Percentiles rank a stretch among this genome's conserved stretches.
These are phyloP conservation scores for Botryotinia narcissicola DNA, from an alignment of 2,329 filamentous ascomycete genomes.

Conservation along the genomic window DNA sequence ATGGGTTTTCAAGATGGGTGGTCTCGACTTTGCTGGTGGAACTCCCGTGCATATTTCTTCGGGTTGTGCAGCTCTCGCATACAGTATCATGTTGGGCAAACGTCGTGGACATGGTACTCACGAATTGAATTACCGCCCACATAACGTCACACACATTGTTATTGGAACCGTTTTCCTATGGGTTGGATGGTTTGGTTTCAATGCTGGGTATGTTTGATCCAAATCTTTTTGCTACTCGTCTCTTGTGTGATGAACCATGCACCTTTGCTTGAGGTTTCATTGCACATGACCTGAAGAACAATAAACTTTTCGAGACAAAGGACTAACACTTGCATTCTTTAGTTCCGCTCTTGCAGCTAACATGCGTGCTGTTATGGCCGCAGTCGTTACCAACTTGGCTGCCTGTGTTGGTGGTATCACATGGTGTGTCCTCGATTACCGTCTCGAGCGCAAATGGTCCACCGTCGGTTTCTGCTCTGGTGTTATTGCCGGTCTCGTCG, in stretches of 20 bases:
- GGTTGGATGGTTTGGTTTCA: slow-evolving; percentile 97
- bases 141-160: slow-evolving; percentile 90
- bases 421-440: slow-evolving; percentile 86
- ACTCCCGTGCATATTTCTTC: slow-evolving; percentile 88
- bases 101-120: slow-evolving; percentile 72
- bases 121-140: slow-evolving; percentile 86
- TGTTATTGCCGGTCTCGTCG: slow-evolving; percentile 81
- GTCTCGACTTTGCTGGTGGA: slow-evolving; percentile 84
- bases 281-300: not conserved
- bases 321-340: not conserved
- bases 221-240: not conserved
- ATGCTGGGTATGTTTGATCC: slow-evolving; percentile 57
- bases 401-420: slow-evolving; percentile 83
- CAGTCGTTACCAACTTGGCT: slow-evolving; percentile 79
- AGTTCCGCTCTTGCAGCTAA: slow-evolving; percentile 73
- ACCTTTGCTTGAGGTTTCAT: slow-evolving; percentile 10
- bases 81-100: slow-evolving; percentile 85
- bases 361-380: slow-evolving; percentile 81
- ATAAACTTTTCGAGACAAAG: not conserved
- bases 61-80: slow-evolving; percentile 79
- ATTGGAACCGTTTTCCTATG: slow-evolving; percentile 91
- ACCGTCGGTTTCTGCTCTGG: slow-evolving; percentile 92
- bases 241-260: slow-evolving; percentile 2
- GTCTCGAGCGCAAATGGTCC: slow-evolving; percentile 87
- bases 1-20: slow-evolving; percentile 77